Percentiles rank a stretch among this genome's conserved stretches.
Conservation (phyloP, 2,329 filamentous ascomycete genomes). For the Hortaea werneckii region DNA sequence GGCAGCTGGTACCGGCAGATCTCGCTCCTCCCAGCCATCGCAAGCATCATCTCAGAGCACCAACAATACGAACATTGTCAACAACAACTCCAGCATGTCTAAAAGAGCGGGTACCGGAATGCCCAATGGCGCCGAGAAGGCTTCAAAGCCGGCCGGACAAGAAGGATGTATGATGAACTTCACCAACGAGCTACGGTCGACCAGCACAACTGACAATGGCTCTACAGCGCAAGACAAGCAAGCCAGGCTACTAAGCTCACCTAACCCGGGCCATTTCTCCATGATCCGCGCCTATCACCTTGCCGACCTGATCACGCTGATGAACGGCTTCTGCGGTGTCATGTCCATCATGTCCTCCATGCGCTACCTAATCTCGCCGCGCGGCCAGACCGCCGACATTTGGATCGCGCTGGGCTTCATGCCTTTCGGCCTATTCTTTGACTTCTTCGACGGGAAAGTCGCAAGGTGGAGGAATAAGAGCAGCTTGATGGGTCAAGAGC, state of each 20-base stretch:
- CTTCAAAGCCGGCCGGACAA: slow-evolving; percentile 26
- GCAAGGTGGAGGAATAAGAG: slow-evolving; percentile 95
- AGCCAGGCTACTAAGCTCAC: slow-evolving; percentile 56
- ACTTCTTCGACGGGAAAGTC: slow-evolving; percentile 95
- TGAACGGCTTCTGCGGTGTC: slow-evolving; percentile 80
- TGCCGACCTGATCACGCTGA: slow-evolving; percentile 70
- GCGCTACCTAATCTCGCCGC: slow-evolving; percentile 68
- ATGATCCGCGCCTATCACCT: slow-evolving; percentile 56
- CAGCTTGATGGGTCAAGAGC: slow-evolving; percentile 92
- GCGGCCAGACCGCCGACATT: slow-evolving; percentile 55
- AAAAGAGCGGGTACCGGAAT: slow-evolving; percentile 51
- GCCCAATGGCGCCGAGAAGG: slow-evolving; percentile 41
- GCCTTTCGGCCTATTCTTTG: slow-evolving; percentile 90
- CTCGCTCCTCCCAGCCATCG: neutral
- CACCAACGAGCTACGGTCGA: neutral
- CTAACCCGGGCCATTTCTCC: slow-evolving; percentile 60
- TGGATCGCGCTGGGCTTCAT: slow-evolving; percentile 80
- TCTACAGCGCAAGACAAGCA: slow-evolving; percentile 60
- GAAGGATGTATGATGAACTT: slow-evolving; percentile 29
- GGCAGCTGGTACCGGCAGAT: no score
- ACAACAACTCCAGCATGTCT: slow-evolving; percentile 42
- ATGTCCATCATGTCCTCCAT: slow-evolving; percentile 95
- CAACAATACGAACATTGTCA: no score
- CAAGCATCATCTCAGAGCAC: neutral
- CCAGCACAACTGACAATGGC: slow-evolving; percentile 9